phyloP scores from a whole-genome alignment of 495 filamentous ascomycete species.

The Penicillium canescens region DNA sequence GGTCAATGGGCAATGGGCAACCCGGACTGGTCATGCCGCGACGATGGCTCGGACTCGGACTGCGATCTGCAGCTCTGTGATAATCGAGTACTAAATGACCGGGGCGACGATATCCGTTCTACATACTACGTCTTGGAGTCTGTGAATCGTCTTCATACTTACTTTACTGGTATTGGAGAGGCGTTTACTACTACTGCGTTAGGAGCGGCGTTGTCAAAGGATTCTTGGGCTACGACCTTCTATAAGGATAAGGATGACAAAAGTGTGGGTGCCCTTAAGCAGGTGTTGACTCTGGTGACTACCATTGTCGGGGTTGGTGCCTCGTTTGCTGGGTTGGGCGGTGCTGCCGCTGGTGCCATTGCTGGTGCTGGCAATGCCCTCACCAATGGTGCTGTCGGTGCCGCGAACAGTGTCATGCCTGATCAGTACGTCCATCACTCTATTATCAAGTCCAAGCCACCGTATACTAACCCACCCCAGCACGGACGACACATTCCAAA shows the following conservation, averaged over 20 bases:
- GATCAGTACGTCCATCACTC: conserved; percentile 5
- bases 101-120: conserved; percentile 15
- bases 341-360: conserved; percentile 7
- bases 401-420: background rate
- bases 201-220: conserved; percentile 24
- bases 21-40: conserved; percentile 25
- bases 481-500: conserved; percentile 23
- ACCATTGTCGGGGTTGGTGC: conserved; percentile 23
- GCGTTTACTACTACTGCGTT: conserved; percentile 23
- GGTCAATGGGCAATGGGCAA: conserved; percentile 28
- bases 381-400: conserved; percentile 4
- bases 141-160: conserved; percentile 20
- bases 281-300: conserved; percentile 11
- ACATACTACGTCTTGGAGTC: conserved; percentile 29
- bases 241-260: conserved; percentile 28
- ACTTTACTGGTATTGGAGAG: conserved; percentile 22
- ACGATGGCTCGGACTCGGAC: conserved; percentile 21
- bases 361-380: conserved; percentile 14
- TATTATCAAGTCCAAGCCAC: background rate
- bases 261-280: conserved; percentile 13
- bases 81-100: conserved; percentile 18
- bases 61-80: conserved; percentile 27
- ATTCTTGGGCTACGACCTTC: conserved; percentile 24
- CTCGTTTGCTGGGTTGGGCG: conserved; percentile 20
- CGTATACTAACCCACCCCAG: conserved; percentile 1